Conservation (phyloP, 2,329 filamentous ascomycete species). For the Cercospora nicotianae region DNA sequence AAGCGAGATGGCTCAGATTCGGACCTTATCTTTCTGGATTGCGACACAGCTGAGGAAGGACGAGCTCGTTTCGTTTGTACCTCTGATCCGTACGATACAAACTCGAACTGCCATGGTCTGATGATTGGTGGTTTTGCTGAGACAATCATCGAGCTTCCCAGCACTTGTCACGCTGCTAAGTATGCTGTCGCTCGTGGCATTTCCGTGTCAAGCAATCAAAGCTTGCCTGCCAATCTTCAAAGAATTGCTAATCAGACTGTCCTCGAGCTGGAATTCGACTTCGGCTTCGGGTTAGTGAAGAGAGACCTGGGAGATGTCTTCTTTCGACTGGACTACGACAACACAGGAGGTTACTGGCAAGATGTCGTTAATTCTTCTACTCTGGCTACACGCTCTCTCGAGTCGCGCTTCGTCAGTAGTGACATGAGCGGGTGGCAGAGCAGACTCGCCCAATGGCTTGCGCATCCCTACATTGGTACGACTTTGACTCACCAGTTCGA, state of each 20-base stretch:
- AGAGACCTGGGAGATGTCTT: background rate
- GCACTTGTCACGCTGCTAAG: background rate
- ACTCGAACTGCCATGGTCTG: background rate
- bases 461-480: background rate
- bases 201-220: background rate
- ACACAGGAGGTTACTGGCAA: constrained; percentile 2
- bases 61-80: background rate
- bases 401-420: background rate
- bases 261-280: background rate
- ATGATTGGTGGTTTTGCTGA: background rate
- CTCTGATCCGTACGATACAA: background rate
- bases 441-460: background rate
- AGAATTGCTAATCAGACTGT: constrained; percentile 1
- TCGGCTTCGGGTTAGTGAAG: background rate
- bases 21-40: background rate
- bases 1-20: constrained; percentile 6
- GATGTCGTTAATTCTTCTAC: constrained; percentile 1
- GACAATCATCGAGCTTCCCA: background rate
- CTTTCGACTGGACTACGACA: background rate
- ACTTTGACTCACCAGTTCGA: constrained; percentile 1
- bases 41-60: background rate
- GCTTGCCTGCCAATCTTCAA: background rate
- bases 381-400: background rate
- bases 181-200: background rate
- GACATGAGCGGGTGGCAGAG: background rate